Conservation (phyloP, 179 eudicot species). For the Camellia oleifera region DNA sequence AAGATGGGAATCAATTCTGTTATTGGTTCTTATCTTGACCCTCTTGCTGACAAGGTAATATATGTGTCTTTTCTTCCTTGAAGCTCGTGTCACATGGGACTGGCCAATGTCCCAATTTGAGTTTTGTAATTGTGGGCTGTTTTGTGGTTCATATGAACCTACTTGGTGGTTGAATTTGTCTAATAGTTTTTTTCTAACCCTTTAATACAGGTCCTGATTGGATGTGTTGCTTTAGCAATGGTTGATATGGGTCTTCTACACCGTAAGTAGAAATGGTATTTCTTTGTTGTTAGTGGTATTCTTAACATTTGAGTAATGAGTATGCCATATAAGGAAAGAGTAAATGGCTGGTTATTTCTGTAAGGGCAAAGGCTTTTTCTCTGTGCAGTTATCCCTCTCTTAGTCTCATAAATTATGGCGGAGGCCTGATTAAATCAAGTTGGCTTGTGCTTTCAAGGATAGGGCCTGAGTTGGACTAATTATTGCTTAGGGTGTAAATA, state of each 20-base stretch:
- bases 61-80: background rate
- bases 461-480: background rate
- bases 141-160: constrained; percentile 4
- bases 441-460: background rate
- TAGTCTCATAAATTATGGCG: background rate
- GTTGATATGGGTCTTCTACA: constrained; percentile 80
- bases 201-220: constrained; percentile 70
- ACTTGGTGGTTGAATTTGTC: constrained; percentile 11
- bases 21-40: constrained; percentile 97
- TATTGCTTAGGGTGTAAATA: background rate
- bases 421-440: background rate
- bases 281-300: background rate
- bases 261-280: constrained; percentile 51
- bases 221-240: constrained; percentile 93
- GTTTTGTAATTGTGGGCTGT: constrained; percentile 1
- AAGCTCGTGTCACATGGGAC: background rate
- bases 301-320: background rate
- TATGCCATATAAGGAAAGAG: background rate
- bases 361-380: background rate
- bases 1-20: constrained; percentile 89
- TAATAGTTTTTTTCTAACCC: background rate
- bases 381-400: background rate
- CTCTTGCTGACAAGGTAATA: constrained; percentile 95
- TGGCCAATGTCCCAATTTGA: background rate
- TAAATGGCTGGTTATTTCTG: background rate